Conservation (phyloP, 2,329 filamentous ascomycete species). For the Lasiodiplodia sp. region DNA sequence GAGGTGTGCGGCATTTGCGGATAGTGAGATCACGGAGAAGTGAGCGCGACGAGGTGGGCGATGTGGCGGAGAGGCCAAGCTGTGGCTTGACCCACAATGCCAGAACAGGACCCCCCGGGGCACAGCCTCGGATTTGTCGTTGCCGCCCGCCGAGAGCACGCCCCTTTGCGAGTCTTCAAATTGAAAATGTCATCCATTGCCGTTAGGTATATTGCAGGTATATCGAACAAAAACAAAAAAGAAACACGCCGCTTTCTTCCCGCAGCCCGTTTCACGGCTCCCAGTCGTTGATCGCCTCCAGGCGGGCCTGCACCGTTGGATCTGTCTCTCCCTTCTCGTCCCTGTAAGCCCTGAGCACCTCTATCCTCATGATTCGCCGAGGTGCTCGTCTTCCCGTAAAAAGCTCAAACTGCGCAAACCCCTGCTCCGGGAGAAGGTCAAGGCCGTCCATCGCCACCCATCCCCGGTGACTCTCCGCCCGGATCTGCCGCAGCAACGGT, state of each 20-base stretch:
- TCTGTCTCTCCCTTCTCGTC: conserved; percentile 23
- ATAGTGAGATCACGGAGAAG: not conserved
- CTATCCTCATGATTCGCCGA: conserved; percentile 72
- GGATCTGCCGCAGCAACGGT: conserved; percentile 73
- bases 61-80: conserved; percentile 10
- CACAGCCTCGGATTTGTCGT: not conserved
- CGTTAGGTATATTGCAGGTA: conserved; percentile 21
- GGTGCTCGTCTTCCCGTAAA: conserved; percentile 79
- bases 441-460: conserved; percentile 81
- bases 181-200: conserved; percentile 7
- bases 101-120: not conserved
- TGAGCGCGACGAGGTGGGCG: not conserved
- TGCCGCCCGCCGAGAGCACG: conserved; percentile 9
- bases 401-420: conserved; percentile 81
- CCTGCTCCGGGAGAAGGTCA: conserved; percentile 79
- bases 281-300: conserved; percentile 20
- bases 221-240: not conserved
- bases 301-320: conserved; percentile 6
- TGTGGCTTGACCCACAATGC: conserved; percentile 6
- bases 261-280: not conserved
- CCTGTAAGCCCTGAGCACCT: conserved; percentile 53
- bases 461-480: conserved; percentile 64
- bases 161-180: not conserved
- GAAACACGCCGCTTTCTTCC: not conserved
- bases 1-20: conserved; percentile 8